These are phyloP conservation scores for Berberis vulgaris DNA, from an alignment of 164 flowering plant genomes.

Conservation along the genomic window DNA sequence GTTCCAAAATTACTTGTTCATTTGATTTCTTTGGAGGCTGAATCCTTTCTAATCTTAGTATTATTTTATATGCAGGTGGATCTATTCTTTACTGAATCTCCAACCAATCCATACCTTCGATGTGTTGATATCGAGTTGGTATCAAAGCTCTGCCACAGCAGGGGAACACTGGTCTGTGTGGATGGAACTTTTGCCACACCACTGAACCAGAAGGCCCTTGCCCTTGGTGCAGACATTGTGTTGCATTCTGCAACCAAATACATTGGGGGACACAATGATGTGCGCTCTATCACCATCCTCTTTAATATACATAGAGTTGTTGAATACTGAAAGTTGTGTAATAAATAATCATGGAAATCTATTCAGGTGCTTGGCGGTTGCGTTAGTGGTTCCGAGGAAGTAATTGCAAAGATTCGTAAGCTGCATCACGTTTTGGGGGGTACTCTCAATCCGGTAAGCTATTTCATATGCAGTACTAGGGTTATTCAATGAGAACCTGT, in stretches of 20 bases:
- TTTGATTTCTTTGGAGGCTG: neutral
- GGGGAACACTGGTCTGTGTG: conserved; percentile 79
- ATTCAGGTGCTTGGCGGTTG: conserved; percentile 87
- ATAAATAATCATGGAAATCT: neutral
- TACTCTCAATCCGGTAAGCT: conserved; percentile 77
- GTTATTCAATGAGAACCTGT: too few species aligned
- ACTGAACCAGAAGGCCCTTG: conserved; percentile 87
- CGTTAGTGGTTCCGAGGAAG: conserved; percentile 68
- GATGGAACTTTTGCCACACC: conserved; percentile 98
- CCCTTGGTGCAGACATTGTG: conserved; percentile 93
- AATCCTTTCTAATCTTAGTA: neutral
- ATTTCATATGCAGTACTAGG: neutral
- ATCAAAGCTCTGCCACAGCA: conserved; percentile 78
- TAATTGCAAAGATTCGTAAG: conserved; percentile 55
- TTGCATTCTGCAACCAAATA: conserved; percentile 91
- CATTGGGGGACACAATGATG: conserved; percentile 96
- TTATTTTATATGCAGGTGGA: conserved; percentile 44
- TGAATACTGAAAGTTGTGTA: neutral
- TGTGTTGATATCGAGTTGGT: conserved; percentile 87
- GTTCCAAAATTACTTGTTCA: conserved; percentile 12
- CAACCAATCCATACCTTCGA: conserved; percentile 93
- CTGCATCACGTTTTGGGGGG: conserved; percentile 94
- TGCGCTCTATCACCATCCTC: conserved; percentile 9
- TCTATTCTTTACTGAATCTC: conserved; percentile 96
- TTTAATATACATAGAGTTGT: neutral